Conservation (phyloP, 306 rosid genomes). For the Sphenostylis stenocarpa region DNA sequence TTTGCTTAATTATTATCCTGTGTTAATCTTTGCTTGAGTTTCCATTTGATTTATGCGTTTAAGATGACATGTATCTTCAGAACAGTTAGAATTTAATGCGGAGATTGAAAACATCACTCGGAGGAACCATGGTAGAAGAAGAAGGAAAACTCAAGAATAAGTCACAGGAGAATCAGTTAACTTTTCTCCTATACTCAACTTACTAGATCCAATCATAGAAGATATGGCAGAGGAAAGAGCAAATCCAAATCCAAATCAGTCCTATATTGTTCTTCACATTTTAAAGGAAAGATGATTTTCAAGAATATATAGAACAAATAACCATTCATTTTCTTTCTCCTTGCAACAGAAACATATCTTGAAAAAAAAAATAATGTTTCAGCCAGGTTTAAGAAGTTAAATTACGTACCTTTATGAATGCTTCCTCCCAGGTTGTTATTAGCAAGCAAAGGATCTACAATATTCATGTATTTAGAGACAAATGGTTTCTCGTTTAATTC, state of each 20-base stretch:
- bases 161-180: too few species aligned
- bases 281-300: neutral
- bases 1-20: too few species aligned
- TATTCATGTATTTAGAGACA: constrained; percentile 62
- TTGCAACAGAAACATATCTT: neutral
- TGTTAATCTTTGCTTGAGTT: too few species aligned
- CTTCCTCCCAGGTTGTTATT: constrained; percentile 91
- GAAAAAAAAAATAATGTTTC: neutral
- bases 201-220: too few species aligned
- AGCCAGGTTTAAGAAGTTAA: neutral
- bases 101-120: too few species aligned
- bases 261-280: neutral
- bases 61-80: too few species aligned
- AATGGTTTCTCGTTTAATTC: constrained; percentile 57
- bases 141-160: too few species aligned
- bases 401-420: constrained; percentile 70
- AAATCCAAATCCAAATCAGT: constrained; percentile 1
- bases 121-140: too few species aligned
- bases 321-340: neutral
- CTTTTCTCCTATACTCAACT: too few species aligned
- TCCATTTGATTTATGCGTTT: too few species aligned
- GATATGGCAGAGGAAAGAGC: too few species aligned
- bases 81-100: too few species aligned
- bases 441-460: constrained; percentile 73
- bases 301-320: neutral